Conservation (phyloP, 352 stramenopile species). For the Pythium sukuiense region DNA sequence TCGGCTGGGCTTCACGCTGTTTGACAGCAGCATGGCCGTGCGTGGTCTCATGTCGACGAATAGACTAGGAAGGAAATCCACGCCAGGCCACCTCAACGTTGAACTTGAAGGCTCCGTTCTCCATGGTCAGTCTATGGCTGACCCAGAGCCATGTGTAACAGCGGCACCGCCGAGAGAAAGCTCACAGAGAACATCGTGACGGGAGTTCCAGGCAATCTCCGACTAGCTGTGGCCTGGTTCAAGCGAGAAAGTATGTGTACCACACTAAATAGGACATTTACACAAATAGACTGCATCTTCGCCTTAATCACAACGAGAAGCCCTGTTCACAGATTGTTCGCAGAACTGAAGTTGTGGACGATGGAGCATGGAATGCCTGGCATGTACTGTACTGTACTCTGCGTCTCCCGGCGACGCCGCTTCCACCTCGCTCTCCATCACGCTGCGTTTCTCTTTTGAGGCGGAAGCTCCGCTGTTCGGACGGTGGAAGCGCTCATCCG, state of each 20-base stretch:
- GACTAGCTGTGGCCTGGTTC: too few relatives aligned
- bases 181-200: neutral
- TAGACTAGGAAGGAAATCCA: neutral
- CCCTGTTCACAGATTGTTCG: neutral
- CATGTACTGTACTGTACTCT: too few relatives aligned
- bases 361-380: neutral
- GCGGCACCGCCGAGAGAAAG: neutral
- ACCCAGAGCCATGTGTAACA: conserved; percentile 5
- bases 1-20: neutral
- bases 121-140: neutral
- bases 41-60: neutral
- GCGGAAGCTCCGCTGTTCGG: neutral
- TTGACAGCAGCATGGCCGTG: neutral
- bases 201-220: neutral
- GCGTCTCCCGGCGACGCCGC: neutral
- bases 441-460: neutral
- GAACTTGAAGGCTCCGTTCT: conserved; percentile 2
- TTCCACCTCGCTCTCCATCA: neutral
- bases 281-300: neutral
- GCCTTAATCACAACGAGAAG: neutral
- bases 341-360: neutral
- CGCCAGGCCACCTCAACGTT: neutral
- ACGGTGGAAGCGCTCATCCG: neutral
- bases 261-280: neutral
- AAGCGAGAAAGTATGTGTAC: neutral